Conservation (phyloP, 257 asterid species). For the Mentha longifolia region DNA sequence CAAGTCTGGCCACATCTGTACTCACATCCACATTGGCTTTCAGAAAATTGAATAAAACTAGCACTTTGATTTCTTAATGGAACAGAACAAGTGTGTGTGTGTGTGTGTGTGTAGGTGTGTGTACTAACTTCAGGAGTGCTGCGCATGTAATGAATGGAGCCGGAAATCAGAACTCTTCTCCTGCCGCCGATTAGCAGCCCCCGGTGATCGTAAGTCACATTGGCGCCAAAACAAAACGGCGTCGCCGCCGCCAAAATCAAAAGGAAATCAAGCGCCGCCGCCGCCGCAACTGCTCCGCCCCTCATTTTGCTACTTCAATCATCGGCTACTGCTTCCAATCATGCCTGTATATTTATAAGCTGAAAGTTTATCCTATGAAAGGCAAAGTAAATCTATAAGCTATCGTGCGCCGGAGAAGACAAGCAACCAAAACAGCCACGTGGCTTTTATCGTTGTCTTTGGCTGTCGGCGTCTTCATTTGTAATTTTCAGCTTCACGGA, state of each 20-base stretch:
- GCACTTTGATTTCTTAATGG: neutral
- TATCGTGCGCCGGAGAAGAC: conserved; percentile 38
- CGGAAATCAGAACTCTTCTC: conserved; percentile 62
- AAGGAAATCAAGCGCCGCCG: conserved; percentile 27
- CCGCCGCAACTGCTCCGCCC: conserved; percentile 29
- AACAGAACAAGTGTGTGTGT: neutral
- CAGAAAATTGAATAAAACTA: conserved; percentile 10
- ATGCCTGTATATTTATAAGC: conserved; percentile 7
- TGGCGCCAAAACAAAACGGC: conserved; percentile 51
- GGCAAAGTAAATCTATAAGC: conserved; percentile 13
- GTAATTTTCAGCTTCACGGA: conserved; percentile 2
- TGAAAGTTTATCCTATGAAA: neutral
- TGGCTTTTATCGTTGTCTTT: conserved; percentile 21
- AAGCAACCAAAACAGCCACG: conserved; percentile 31
- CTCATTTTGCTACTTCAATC: conserved; percentile 25
- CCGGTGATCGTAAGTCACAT: conserved; percentile 68
- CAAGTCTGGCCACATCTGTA: conserved; percentile 93
- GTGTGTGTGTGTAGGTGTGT: neutral
- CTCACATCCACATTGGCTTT: neutral
- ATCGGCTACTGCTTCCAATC: neutral
- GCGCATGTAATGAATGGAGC: conserved; percentile 81
- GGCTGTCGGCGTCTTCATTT: conserved; percentile 13
- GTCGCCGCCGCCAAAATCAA: conserved; percentile 40
- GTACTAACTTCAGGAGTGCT: conserved; percentile 74
- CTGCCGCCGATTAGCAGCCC: conserved; percentile 65